Evolutionary conservation across 169 alveolate genomes (phyloP).

Genomic region (Perkinsus olseni): DNA sequence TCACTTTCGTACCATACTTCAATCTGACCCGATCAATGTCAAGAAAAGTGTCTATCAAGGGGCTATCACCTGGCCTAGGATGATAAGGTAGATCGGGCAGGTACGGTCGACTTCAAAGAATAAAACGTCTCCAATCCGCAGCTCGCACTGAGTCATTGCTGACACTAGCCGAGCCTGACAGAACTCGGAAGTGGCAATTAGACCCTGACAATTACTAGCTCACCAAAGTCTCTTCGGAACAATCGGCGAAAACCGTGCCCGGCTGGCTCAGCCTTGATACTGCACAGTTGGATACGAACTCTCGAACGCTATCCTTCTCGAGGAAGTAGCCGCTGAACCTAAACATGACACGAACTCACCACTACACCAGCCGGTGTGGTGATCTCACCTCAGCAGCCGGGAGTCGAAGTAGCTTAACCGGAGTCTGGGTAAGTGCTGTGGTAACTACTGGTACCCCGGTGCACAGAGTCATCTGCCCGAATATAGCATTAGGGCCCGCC

Average conservation of each 20-base stretch:
- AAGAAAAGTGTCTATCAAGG: neutral
- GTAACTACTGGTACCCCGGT: neutral
- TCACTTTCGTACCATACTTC: neutral
- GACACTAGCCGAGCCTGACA: neutral
- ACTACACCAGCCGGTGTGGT: neutral
- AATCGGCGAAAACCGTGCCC: neutral
- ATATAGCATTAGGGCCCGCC: neutral
- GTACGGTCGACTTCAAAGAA: neutral
- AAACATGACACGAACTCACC: neutral
- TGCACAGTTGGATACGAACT: neutral
- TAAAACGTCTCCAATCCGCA: neutral
- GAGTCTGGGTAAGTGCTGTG: neutral
- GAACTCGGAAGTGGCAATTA: neutral
- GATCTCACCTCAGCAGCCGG: neutral
- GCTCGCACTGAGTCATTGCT: neutral
- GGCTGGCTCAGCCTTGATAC: neutral
- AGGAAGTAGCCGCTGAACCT: neutral
- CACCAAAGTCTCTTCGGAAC: neutral
- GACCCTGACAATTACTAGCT: too few species aligned
- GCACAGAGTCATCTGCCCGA: neutral
- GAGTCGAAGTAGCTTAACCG: neutral
- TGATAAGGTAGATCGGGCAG: slow-evolving; percentile 1
- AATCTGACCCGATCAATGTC: neutral
- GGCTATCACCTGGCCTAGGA: neutral
- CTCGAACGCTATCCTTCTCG: neutral